phyloP scores from a whole-genome alignment of 2,329 filamentous ascomycete species.

The Fusarium sp. region DNA sequence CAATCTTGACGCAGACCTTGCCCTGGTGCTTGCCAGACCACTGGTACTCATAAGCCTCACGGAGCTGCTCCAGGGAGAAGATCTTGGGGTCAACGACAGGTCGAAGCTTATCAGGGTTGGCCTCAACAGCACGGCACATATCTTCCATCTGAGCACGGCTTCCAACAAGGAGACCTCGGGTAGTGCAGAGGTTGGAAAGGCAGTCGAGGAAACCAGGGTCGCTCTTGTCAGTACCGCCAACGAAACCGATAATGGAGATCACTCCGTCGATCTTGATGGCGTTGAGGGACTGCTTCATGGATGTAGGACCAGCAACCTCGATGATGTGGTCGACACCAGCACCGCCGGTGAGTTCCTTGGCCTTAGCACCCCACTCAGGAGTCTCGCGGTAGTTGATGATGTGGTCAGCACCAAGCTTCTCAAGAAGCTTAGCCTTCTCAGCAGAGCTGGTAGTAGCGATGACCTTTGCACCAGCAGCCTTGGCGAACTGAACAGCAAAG shows the following conservation, averaged over 20 bases:
- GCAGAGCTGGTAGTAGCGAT: slow-evolving; percentile 59
- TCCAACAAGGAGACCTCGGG: slow-evolving; percentile 59
- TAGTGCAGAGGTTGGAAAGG: slow-evolving; percentile 50
- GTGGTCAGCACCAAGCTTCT: slow-evolving; percentile 59
- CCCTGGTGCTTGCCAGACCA: slow-evolving; percentile 51
- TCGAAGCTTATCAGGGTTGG: slow-evolving; percentile 52
- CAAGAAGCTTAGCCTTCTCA: slow-evolving; percentile 55
- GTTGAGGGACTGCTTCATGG: slow-evolving; percentile 56
- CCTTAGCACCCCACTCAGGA: slow-evolving; percentile 57
- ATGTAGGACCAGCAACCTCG: slow-evolving; percentile 58
- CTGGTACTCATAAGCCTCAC: slow-evolving; percentile 56
- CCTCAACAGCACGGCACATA: slow-evolving; percentile 61
- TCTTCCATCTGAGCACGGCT: slow-evolving; percentile 60
- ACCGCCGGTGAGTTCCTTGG: slow-evolving; percentile 55
- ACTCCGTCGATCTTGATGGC: slow-evolving; percentile 58
- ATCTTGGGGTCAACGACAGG: slow-evolving; percentile 58
- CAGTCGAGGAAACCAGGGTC: slow-evolving; percentile 49
- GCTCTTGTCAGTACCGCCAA: slow-evolving; percentile 42
- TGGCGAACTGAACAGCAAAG: slow-evolving; percentile 70
- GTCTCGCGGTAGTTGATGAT: slow-evolving; percentile 61
- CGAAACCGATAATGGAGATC: slow-evolving; percentile 54
- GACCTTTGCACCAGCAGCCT: slow-evolving; percentile 58
- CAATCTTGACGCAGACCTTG: slow-evolving; percentile 51
- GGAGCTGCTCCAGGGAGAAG: slow-evolving; percentile 57
- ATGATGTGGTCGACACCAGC: slow-evolving; percentile 58